These are phyloP conservation scores for Coemansia pectinata DNA, from an alignment of 192 early-diverging fungal genomes.

Conservation along the genomic window DNA sequence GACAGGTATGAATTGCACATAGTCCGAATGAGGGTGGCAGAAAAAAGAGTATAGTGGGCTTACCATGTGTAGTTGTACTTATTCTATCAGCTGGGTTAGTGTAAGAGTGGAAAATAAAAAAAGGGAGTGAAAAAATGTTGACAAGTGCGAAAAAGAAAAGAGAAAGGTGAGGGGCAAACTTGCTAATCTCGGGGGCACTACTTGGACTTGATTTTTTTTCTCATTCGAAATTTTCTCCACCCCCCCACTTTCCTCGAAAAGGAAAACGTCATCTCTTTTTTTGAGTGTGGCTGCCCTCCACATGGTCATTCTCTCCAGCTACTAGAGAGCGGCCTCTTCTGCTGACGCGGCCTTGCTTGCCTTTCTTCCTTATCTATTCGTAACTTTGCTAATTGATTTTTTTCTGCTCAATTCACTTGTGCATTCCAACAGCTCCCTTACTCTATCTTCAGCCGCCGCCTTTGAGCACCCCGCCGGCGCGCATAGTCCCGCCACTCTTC, in stretches of 20 bases:
- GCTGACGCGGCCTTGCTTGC: background rate
- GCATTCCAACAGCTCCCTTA: background rate
- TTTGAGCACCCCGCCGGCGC: conserved; percentile 9
- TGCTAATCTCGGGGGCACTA: background rate
- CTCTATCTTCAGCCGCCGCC: background rate
- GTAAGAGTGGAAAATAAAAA: conserved; percentile 1
- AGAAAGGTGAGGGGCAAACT: conserved; percentile 7
- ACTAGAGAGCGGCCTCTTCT: background rate
- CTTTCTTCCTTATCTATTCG: background rate
- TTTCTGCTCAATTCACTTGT: background rate
- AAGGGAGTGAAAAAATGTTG: conserved; percentile 8
- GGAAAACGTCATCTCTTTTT: background rate
- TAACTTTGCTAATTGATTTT: background rate
- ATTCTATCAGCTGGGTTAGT: background rate
- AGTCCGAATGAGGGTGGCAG: background rate
- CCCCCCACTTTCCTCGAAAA: background rate
- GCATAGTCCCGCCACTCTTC: conserved; percentile 1
- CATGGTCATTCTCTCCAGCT: background rate
- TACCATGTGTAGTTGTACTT: conserved; percentile 5
- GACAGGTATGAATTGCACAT: background rate
- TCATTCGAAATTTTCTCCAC: background rate
- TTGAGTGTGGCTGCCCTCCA: background rate
- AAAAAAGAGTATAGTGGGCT: background rate
- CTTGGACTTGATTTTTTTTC: background rate
- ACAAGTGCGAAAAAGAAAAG: conserved; percentile 12